phyloP scores from a whole-genome alignment of 495 filamentous ascomycete species.

The Daldinia grandis region DNA sequence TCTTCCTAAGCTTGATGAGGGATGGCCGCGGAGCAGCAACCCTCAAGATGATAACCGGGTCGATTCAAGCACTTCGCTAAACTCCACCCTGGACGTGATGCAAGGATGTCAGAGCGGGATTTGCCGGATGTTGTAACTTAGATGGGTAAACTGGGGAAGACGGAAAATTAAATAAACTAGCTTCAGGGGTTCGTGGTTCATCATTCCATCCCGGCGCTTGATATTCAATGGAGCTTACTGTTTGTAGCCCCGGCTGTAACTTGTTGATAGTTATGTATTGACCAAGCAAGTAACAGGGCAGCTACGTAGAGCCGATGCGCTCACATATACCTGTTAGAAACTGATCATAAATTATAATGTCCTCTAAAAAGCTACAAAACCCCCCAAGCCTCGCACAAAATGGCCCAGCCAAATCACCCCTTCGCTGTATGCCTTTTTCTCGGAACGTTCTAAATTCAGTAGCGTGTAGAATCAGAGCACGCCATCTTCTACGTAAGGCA shows the following conservation, averaged over 20 bases:
- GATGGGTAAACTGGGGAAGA: constrained; percentile 25
- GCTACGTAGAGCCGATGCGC: constrained; percentile 3
- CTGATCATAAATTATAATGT: constrained; percentile 29
- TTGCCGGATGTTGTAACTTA: constrained; percentile 28
- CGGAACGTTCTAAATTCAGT: background rate
- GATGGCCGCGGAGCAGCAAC: constrained; percentile 25
- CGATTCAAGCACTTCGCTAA: constrained; percentile 34
- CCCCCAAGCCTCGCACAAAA: constrained; percentile 9
- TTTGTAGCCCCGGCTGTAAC: constrained; percentile 34
- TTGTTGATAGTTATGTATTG: constrained; percentile 33
- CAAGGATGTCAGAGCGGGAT: constrained; percentile 31
- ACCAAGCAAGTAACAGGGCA: constrained; percentile 14
- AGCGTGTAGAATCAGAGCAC: constrained; percentile 12
- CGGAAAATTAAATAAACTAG: constrained; percentile 33
- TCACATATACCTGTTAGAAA: constrained; percentile 27
- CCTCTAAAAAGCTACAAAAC: background rate
- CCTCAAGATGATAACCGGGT: constrained; percentile 28
- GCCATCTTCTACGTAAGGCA: constrained; percentile 7
- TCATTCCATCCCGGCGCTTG: constrained; percentile 11
- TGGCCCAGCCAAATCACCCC: constrained; percentile 12
- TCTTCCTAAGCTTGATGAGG: constrained; percentile 13
- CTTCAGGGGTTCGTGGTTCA: constrained; percentile 36
- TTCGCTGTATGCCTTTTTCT: constrained; percentile 5
- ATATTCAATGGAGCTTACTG: constrained; percentile 37
- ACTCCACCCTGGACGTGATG: constrained; percentile 10